These are phyloP conservation scores for Geotrichum australiense DNA, from an alignment of 1,139 yeast genomes.

Conservation along the genomic window DNA sequence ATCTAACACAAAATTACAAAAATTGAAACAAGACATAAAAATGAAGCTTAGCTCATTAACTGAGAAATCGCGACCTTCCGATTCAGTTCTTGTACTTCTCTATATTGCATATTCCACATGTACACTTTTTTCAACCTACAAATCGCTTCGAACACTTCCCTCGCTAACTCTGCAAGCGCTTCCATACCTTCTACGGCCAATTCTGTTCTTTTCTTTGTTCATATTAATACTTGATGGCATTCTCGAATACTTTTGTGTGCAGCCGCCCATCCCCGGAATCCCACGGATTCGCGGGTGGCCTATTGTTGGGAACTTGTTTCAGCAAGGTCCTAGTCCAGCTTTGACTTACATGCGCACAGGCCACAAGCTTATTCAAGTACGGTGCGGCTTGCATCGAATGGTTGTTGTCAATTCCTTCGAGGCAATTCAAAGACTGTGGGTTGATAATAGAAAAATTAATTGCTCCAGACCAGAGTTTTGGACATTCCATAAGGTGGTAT, in stretches of 20 bases:
- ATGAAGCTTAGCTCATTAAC: too few species aligned
- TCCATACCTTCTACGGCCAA: too few species aligned
- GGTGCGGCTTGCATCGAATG: slow-evolving; percentile 51
- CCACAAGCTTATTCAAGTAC: slow-evolving; percentile 44
- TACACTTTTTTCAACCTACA: too few species aligned
- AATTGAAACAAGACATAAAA: too few species aligned
- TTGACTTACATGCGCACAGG: slow-evolving; percentile 44
- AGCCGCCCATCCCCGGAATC: slow-evolving; percentile 26
- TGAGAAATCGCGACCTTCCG: too few species aligned
- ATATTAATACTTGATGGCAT: slow-evolving; percentile 17
- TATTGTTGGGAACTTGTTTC: slow-evolving; percentile 45
- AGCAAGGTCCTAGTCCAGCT: slow-evolving; percentile 48
- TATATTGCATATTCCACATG: too few species aligned
- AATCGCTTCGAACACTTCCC: too few species aligned
- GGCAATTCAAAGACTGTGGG: slow-evolving; percentile 51
- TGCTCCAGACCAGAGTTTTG: slow-evolving; percentile 62
- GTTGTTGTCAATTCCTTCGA: slow-evolving; percentile 60
- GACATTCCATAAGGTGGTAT: slow-evolving; percentile 63
- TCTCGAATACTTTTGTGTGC: slow-evolving; percentile 24
- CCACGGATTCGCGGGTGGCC: slow-evolving; percentile 37
- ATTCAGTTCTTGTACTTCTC: too few species aligned
- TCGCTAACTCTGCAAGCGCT: too few species aligned
- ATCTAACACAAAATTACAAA: too few species aligned
- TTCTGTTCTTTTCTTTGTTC: too few species aligned
- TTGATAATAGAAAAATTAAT: slow-evolving; percentile 44